These are phyloP conservation scores for Apiotrichum sp. DNA, from an alignment of 1,284 basidiomycete species.

Conservation along the genomic window DNA sequence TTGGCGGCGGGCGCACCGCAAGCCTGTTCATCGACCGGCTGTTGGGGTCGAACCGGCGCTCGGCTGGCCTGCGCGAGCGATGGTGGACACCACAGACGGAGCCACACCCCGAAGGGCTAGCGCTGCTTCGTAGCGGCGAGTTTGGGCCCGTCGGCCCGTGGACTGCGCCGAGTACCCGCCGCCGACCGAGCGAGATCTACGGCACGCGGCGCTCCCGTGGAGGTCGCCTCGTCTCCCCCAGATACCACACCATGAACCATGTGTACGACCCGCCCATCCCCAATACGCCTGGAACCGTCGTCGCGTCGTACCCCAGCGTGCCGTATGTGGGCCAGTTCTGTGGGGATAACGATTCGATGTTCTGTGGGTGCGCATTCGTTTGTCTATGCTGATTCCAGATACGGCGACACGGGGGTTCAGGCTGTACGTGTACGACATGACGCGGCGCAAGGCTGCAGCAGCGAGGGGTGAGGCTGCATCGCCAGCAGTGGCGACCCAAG, in stretches of 20 bases:
- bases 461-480: not conserved
- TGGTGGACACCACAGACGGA: constrained; percentile 53
- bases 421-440: constrained; percentile 78
- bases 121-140: constrained; percentile 71
- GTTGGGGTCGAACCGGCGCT: constrained; percentile 16
- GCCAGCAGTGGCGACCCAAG: constrained; percentile 1
- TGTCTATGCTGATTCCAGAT: constrained; percentile 26
- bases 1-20: not conserved
- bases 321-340: constrained; percentile 93
- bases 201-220: not conserved
- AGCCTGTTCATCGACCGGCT: constrained; percentile 21
- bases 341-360: constrained; percentile 36
- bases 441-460: not conserved
- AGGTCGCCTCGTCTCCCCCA: not conserved
- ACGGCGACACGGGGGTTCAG: constrained; percentile 64
- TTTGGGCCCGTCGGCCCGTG: constrained; percentile 63
- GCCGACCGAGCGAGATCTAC: not conserved
- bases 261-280: constrained; percentile 64
- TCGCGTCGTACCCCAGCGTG: constrained; percentile 71
- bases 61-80: constrained; percentile 11
- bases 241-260: not conserved
- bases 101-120: constrained; percentile 64
- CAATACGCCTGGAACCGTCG: constrained; percentile 78
- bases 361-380: constrained; percentile 20
- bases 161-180: not conserved